Conservation (phyloP, 441 rosid species). For the Eruca vesicaria region DNA sequence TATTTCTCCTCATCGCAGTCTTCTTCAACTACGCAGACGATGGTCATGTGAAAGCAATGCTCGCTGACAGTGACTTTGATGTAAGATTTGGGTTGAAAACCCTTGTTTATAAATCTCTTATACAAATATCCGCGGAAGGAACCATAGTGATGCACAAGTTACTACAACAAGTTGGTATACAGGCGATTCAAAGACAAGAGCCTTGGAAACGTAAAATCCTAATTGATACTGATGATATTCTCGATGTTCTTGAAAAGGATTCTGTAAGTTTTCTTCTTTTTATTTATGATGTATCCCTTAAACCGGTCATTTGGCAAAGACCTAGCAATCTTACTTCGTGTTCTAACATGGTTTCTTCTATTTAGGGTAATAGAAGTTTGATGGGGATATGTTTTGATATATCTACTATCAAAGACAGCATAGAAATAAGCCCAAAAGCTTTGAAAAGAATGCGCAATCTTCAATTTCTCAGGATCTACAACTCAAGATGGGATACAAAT, state of each 20-base stretch:
- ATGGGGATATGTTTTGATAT: neutral
- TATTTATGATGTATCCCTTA: neutral
- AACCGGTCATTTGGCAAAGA: neutral
- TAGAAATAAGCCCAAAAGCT: neutral
- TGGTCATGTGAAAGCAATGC: neutral
- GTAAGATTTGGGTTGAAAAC: neutral
- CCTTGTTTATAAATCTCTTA: neutral
- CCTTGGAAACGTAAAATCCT: neutral
- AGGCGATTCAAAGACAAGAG: neutral
- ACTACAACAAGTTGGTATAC: neutral
- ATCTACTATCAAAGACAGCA: neutral
- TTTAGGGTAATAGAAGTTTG: neutral
- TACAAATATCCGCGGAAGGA: fast-evolving
- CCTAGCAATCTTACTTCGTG: neutral
- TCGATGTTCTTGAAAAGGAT: neutral
- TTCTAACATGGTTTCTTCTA: neutral
- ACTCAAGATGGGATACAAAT: neutral
- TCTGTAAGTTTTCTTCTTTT: neutral
- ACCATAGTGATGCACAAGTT: conserved; percentile 5
- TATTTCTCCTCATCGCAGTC: conserved; percentile 4
- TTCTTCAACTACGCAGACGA: neutral
- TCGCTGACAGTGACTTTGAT: neutral
- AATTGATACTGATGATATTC: neutral
- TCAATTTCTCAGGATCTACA: neutral
- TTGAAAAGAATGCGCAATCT: neutral